Conservation (phyloP, 73 alveolate genomes). For the Uronychia binucleata region DNA sequence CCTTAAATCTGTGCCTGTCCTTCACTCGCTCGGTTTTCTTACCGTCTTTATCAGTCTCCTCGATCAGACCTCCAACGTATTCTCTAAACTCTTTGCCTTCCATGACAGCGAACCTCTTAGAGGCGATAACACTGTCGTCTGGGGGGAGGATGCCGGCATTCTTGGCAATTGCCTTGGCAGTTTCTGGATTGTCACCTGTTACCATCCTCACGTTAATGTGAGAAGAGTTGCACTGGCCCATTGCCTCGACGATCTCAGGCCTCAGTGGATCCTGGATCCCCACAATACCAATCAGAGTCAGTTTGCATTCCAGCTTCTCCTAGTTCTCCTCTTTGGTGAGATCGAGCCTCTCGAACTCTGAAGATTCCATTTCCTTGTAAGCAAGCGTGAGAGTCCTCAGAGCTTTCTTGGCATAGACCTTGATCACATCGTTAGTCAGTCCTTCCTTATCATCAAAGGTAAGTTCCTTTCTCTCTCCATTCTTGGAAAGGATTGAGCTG, state of each 20-base stretch:
- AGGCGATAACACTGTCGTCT: constrained; percentile 47
- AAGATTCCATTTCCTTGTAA: constrained; percentile 67
- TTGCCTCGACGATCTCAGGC: constrained; percentile 88
- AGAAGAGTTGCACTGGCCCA: constrained; percentile 78
- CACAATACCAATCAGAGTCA: constrained; percentile 64
- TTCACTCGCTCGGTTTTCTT: constrained; percentile 1
- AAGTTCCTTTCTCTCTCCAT: constrained; percentile 64
- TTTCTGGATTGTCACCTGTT: constrained; percentile 94
- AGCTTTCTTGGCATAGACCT: constrained; percentile 72
- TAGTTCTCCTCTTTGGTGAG: constrained; percentile 50
- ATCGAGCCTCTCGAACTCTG: constrained; percentile 69
- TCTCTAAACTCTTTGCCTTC: constrained; percentile 83
- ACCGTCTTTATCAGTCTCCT: constrained; percentile 19
- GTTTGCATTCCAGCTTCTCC: constrained; percentile 62
- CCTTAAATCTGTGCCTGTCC: constrained; percentile 63
- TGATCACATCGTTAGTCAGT: constrained; percentile 59
- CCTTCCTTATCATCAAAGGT: constrained; percentile 35
- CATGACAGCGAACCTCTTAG: constrained; percentile 72
- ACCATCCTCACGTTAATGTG: constrained; percentile 95
- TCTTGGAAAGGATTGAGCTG: constrained; percentile 60
- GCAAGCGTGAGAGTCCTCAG: constrained; percentile 85
- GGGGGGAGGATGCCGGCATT: constrained; percentile 87
- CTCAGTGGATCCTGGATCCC: constrained; percentile 93
- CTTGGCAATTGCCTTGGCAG: constrained; percentile 92
- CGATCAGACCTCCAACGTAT: constrained; percentile 50